Base-by-base conservation (phyloP, 192 early-diverging fungal species). In the Coemansia sp. region DNA sequence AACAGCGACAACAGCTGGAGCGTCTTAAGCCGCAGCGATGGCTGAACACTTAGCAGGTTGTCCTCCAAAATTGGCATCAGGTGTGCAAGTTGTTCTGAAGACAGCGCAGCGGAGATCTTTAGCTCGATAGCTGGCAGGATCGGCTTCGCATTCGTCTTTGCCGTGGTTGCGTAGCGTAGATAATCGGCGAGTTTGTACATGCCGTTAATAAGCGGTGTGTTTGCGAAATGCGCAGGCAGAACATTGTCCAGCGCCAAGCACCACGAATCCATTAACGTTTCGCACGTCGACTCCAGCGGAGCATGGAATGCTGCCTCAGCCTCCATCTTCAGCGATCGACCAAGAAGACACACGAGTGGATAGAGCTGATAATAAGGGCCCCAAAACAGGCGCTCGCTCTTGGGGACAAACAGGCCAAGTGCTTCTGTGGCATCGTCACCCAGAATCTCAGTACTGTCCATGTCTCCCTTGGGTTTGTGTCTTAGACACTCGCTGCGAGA, bases 1-100 rank as follows among this genome's bases (percentile, higher is more conserved):
- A 89, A 96, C 2, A 78, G 69, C 0, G 65, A 57, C 23, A 99
- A 75, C 37, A 98, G 89, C 42, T 83, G 82, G 14, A 89, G 55
- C 15, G 83, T 82, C 27, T 82, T 79, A 10, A 94, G 76, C 4
- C 83, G 74, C 56, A 93, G 76, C 15, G 77, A 82, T 8, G 50
- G 55, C 40, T 81, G 69, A 22, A 62, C 56, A 58, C 70, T 72
- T 28, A 20, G 27, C 25, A 81, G 61, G 50, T 81, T 81, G 66
- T 42, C 19, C 55, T 69, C 79, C 30, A 81, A 11, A 38, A 61
- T 19, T 10, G 66, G 65, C 60, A 76, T 47, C 20, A 68, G 7
- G 1, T 19, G 25, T 33, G 64, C 64, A 2, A 74, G 64, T 56
- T 79, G 66, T 23, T 57, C 40, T 15, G 55, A 44, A 20, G 71